Conservation (phyloP, 2,329 filamentous ascomycete genomes). For the Aspergillus pseudoterreus region DNA sequence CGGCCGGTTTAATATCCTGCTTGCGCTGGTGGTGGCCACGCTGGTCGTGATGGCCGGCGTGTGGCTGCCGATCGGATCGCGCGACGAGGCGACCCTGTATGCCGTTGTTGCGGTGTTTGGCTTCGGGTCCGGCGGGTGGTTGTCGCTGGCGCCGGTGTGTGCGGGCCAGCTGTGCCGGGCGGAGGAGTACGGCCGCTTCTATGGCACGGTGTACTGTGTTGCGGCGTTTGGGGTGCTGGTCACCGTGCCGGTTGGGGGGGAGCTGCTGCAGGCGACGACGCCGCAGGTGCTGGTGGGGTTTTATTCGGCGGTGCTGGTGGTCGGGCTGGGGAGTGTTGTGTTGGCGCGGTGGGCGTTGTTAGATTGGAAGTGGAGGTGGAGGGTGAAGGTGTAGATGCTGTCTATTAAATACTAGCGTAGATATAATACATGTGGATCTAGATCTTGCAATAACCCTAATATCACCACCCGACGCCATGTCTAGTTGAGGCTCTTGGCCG, state of each 20-base stretch:
- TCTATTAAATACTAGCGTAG: too few relatives aligned
- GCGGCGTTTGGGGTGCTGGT: slow-evolving; percentile 46
- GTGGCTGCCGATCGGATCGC: slow-evolving; percentile 46
- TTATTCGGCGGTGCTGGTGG: slow-evolving; percentile 41
- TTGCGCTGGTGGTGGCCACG: slow-evolving; percentile 33
- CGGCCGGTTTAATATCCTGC: slow-evolving; percentile 46
- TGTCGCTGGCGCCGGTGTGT: slow-evolving; percentile 45
- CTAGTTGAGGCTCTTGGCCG: neutral
- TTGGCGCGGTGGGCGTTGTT: slow-evolving; percentile 36
- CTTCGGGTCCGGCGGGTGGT: slow-evolving; percentile 48
- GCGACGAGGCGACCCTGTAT: slow-evolving; percentile 39
- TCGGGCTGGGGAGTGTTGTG: slow-evolving; percentile 27
- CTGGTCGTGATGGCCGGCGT: slow-evolving; percentile 41
- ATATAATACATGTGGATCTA: too few relatives aligned
- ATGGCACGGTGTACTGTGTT: slow-evolving; percentile 47
- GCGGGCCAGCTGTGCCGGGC: slow-evolving; percentile 46
- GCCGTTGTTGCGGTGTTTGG: slow-evolving; percentile 47
- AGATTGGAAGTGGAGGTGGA: slow-evolving; percentile 38
- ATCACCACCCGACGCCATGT: too few relatives aligned
- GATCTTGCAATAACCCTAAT: too few relatives aligned
- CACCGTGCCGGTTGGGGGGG: slow-evolving; percentile 45
- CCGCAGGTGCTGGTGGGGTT: slow-evolving; percentile 45
- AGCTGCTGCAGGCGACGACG: slow-evolving; percentile 45
- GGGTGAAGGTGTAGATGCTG: slow-evolving; percentile 25
- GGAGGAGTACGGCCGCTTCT: slow-evolving; percentile 47